These are phyloP conservation scores for Lentinula lateritia DNA, from an alignment of 768 basidiomycete genomes.

Conservation along the genomic window DNA sequence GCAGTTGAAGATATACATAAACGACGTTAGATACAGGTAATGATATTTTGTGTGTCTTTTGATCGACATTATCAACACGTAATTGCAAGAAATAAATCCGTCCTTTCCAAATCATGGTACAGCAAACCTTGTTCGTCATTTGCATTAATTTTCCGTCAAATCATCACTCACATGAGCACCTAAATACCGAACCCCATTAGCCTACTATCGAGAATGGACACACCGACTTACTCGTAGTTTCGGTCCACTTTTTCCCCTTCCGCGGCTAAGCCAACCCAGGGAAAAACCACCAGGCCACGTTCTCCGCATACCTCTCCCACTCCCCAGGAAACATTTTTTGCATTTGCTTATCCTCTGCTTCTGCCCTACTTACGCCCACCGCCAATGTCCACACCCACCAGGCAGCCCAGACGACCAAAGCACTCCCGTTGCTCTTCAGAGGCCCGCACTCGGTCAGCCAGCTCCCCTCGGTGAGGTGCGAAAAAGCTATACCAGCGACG, in stretches of 20 bases:
- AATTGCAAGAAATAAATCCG: neutral
- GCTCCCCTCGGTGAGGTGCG: slow-evolving; percentile 41
- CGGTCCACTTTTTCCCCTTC: neutral
- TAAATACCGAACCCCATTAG: neutral
- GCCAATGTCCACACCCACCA: slow-evolving; percentile 42
- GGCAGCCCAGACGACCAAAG: slow-evolving; percentile 19
- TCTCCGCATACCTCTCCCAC: slow-evolving; percentile 39
- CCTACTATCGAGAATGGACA: neutral
- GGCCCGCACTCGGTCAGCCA: slow-evolving; percentile 35
- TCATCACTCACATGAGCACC: neutral
- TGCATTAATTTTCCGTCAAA: neutral
- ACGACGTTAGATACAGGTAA: no score
- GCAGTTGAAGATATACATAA: neutral
- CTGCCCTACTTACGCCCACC: slow-evolving; percentile 36
- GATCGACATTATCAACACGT: neutral
- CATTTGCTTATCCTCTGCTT: slow-evolving; percentile 44
- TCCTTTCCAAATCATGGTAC: neutral
- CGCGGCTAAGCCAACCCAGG: slow-evolving; percentile 27
- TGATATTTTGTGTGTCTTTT: neutral
- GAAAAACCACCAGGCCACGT: slow-evolving; percentile 41
- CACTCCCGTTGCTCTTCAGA: slow-evolving; percentile 16
- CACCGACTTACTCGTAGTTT: neutral
- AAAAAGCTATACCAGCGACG: slow-evolving; percentile 38
- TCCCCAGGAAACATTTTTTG: slow-evolving; percentile 34
- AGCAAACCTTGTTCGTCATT: neutral